These are phyloP conservation scores for Phytopythium chamaehyphon DNA, from an alignment of 352 stramenopile species.

Conservation along the genomic window DNA sequence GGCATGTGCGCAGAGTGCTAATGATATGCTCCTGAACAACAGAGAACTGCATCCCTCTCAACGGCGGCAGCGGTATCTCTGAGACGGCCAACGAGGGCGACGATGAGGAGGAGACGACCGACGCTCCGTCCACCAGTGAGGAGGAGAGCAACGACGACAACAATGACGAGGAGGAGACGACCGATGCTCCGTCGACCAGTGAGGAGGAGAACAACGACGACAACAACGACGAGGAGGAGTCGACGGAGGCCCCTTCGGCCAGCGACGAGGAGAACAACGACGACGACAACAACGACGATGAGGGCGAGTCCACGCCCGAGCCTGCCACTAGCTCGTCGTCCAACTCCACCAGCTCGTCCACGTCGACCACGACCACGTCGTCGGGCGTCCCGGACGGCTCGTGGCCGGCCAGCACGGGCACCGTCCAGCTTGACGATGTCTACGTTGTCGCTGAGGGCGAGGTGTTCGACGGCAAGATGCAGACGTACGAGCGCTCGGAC, in stretches of 20 bases:
- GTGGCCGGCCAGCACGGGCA: slow-evolving; percentile 24
- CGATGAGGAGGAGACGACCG: neutral
- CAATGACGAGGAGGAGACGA: neutral
- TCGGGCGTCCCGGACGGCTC: slow-evolving; percentile 19
- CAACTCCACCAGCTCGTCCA: slow-evolving; percentile 6
- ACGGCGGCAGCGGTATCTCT: slow-evolving; percentile 15
- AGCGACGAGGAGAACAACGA: neutral
- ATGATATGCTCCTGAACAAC: slow-evolving; percentile 6
- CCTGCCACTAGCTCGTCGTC: neutral
- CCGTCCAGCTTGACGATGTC: slow-evolving; percentile 17
- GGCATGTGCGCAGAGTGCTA: neutral
- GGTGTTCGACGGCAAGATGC: slow-evolving; percentile 44
- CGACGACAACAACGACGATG: slow-evolving; percentile 5
- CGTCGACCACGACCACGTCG: neutral
- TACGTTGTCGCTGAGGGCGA: slow-evolving; percentile 33
- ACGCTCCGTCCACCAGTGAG: slow-evolving; percentile 6
- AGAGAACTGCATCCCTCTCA: slow-evolving; percentile 36
- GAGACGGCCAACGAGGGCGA: slow-evolving; percentile 7
- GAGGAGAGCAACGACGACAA: neutral
- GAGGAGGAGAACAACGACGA: neutral
- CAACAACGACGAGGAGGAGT: neutral
- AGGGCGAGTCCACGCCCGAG: neutral
- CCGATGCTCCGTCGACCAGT: neutral
- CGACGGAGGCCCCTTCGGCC: neutral
- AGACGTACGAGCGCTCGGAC: slow-evolving; percentile 49